Conservation (phyloP, 179 eudicot genomes). For the Silene vulgaris region DNA sequence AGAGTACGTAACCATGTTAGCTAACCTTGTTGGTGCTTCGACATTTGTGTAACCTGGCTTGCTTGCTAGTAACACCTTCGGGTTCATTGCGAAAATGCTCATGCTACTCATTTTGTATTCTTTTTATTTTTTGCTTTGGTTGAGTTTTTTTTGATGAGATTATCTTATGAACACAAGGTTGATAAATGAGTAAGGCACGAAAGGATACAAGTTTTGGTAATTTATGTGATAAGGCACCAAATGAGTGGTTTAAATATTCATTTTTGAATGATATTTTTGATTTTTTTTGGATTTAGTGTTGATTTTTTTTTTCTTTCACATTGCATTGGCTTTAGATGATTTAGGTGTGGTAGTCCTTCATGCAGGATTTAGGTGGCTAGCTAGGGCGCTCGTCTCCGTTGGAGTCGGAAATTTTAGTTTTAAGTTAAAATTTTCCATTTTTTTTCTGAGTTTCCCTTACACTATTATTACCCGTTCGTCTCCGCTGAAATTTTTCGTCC, state of each 20-base stretch:
- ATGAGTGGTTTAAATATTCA: neutral
- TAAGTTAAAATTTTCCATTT: too few relatives aligned
- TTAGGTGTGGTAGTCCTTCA: neutral
- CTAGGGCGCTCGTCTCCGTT: too few relatives aligned
- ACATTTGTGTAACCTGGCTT: neutral
- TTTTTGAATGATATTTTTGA: slow-evolving; percentile 7
- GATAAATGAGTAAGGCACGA: neutral
- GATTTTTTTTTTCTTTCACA: neutral
- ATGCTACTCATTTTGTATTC: slow-evolving; percentile 23
- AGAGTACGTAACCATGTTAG: slow-evolving; percentile 29
- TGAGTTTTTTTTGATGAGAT: neutral
- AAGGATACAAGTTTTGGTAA: slow-evolving; percentile 3
- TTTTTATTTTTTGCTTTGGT: neutral
- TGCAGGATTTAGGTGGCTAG: too few relatives aligned
- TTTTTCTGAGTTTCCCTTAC: too few relatives aligned
- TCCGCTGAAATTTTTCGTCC: too few relatives aligned
- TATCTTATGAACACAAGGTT: neutral
- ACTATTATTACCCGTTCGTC: too few relatives aligned
- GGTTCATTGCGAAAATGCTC: slow-evolving; percentile 26
- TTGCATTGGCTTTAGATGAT: neutral
- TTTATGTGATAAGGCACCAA: slow-evolving; percentile 24
- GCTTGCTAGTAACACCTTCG: slow-evolving; percentile 19
- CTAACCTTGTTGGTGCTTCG: slow-evolving; percentile 35
- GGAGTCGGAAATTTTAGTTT: too few relatives aligned
- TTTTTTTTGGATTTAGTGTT: slow-evolving; percentile 13